Conservation (phyloP, 129 eudicot species). For the Flaveria linearis region DNA sequence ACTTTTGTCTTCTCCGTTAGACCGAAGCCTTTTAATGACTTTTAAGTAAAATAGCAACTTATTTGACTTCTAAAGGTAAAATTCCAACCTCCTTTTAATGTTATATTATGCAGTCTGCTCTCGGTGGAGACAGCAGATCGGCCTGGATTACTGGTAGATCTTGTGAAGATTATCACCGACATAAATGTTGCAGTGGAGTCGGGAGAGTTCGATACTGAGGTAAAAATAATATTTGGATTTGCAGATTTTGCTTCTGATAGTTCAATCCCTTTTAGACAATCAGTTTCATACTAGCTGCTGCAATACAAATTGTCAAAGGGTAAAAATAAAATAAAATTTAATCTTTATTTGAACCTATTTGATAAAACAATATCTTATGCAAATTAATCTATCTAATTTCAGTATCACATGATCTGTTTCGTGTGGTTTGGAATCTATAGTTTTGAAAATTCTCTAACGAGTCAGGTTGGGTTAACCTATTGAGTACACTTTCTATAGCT, state of each 20-base stretch:
- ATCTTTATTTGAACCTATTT: not conserved
- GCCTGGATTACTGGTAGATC: slow-evolving; percentile 94
- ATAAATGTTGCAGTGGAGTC: slow-evolving; percentile 77
- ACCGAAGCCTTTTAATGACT: not conserved
- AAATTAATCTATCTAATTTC: too few relatives aligned
- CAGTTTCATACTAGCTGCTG: slow-evolving; percentile 4
- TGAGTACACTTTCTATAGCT: too few relatives aligned
- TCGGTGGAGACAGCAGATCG: slow-evolving; percentile 84
- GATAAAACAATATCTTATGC: too few relatives aligned
- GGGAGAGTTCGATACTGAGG: slow-evolving; percentile 98
- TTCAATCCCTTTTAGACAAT: not conserved
- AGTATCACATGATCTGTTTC: too few relatives aligned
- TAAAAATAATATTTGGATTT: slow-evolving; percentile 15
- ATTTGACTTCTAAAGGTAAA: slow-evolving; percentile 9
- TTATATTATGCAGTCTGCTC: slow-evolving; percentile 64
- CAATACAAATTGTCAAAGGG: not conserved
- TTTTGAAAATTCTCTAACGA: too few relatives aligned
- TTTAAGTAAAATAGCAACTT: slow-evolving; percentile 2
- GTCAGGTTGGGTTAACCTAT: too few relatives aligned
- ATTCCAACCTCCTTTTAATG: not conserved
- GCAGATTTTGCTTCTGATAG: not conserved
- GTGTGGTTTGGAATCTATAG: too few relatives aligned
- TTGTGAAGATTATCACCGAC: slow-evolving; percentile 77
- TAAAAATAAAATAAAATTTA: not conserved
- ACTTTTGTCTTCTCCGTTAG: slow-evolving; percentile 12